phyloP scores from a whole-genome alignment of 2,329 filamentous ascomycete species.

The Epichloe glyceriae region DNA sequence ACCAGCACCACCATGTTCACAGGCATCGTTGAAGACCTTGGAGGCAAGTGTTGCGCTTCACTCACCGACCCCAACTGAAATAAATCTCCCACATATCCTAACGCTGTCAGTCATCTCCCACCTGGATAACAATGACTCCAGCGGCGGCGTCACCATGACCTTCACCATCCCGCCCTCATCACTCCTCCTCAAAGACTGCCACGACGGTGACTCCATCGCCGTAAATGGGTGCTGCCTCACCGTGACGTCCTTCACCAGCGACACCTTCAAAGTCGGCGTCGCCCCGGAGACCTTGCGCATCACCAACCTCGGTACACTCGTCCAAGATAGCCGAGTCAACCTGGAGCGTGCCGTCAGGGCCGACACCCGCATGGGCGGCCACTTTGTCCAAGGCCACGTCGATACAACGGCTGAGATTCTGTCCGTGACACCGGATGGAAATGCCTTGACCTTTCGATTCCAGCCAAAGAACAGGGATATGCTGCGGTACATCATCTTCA shows the following conservation, averaged over 20 bases:
- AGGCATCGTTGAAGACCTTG: slow-evolving; percentile 82
- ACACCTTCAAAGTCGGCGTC: slow-evolving; percentile 77
- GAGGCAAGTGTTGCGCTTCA: slow-evolving; percentile 48
- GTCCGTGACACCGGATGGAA: slow-evolving; percentile 66
- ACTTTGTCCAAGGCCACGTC: slow-evolving; percentile 96
- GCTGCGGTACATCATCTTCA: slow-evolving; percentile 83
- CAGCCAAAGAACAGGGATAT: slow-evolving; percentile 55
- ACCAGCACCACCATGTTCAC: slow-evolving; percentile 62
- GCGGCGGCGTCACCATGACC: slow-evolving; percentile 80
- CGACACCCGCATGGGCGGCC: slow-evolving; percentile 89
- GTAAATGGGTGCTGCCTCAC: slow-evolving; percentile 96
- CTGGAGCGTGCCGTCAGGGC: slow-evolving; percentile 88
- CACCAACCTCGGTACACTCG: slow-evolving; percentile 77
- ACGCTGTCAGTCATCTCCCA: slow-evolving; percentile 60
- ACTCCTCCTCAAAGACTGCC: slow-evolving; percentile 68
- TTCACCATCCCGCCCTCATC: slow-evolving; percentile 57
- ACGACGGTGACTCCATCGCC: slow-evolving; percentile 85
- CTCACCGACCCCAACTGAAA: too few species aligned
- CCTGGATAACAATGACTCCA: slow-evolving; percentile 67
- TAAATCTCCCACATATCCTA: not conserved
- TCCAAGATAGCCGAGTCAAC: slow-evolving; percentile 59
- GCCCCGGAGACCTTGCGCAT: slow-evolving; percentile 91
- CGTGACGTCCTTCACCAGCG: slow-evolving; percentile 46
- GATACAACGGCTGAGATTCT: slow-evolving; percentile 74
- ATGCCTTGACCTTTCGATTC: slow-evolving; percentile 79